Evolutionary conservation across 2,329 filamentous ascomycete species (phyloP).

Genomic region (Chrysoporthe austroafricana): DNA sequence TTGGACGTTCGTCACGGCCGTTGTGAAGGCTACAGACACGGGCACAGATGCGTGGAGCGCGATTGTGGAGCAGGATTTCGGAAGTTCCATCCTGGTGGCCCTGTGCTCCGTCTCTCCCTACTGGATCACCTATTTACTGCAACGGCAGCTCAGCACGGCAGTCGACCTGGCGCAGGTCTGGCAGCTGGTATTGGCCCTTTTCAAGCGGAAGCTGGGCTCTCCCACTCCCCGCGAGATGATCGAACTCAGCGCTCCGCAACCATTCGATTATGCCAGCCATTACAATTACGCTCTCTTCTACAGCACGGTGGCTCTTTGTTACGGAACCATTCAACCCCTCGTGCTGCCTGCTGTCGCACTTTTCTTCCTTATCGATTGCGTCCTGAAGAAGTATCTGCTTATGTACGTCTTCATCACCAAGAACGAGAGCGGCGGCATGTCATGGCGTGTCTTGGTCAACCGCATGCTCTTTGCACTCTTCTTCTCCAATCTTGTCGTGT

Average conservation of each 20-base stretch:
- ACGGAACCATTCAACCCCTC: slow-evolving; percentile 83
- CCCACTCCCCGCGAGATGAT: slow-evolving; percentile 92
- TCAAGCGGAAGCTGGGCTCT: slow-evolving; percentile 79
- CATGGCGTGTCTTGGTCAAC: slow-evolving; percentile 92
- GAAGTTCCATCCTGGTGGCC: slow-evolving; percentile 67
- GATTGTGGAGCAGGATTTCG: slow-evolving; percentile 67
- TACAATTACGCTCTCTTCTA: slow-evolving; percentile 99
- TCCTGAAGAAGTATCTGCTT: slow-evolving; percentile 92
- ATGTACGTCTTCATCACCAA: slow-evolving; percentile 97
- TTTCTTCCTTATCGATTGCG: slow-evolving; percentile 86
- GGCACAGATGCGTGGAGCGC: slow-evolving; percentile 69
- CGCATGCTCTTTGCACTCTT: slow-evolving; percentile 84
- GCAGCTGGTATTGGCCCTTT: slow-evolving; percentile 81
- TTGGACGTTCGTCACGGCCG: slow-evolving; percentile 71
- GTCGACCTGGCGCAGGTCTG: slow-evolving; percentile 90
- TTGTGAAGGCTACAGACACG: slow-evolving; percentile 62
- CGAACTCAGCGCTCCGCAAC: slow-evolving; percentile 86
- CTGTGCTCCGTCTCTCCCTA: slow-evolving; percentile 85
- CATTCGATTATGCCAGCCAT: slow-evolving; percentile 94
- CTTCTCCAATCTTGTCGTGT: slow-evolving; percentile 77
- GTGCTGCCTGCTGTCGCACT: slow-evolving; percentile 84
- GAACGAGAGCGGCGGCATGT: slow-evolving; percentile 90
- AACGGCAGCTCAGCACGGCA: slow-evolving; percentile 91
- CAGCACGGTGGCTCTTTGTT: slow-evolving; percentile 84
- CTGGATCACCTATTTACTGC: slow-evolving; percentile 92